phyloP scores from a whole-genome alignment of 352 stramenopile species.

The Phytophthora niederhauseri region DNA sequence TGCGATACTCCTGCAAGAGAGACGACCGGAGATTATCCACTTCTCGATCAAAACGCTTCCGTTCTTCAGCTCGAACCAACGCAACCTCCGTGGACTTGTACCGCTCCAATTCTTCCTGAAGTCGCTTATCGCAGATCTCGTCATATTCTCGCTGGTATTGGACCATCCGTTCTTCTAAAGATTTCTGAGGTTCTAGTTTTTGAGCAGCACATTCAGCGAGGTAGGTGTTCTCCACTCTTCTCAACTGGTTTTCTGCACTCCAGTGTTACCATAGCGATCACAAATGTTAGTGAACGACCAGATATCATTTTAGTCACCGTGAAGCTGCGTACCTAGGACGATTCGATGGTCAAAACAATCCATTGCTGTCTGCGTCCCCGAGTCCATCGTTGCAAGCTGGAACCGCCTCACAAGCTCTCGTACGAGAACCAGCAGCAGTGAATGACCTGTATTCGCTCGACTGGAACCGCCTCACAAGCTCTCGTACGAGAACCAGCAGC shows the following conservation, averaged over 20 bases:
- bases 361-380: conserved; percentile 59
- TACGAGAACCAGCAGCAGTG: conserved; percentile 43
- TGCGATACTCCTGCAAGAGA: conserved; percentile 55
- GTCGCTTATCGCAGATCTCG: conserved; percentile 51
- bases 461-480: conserved; percentile 41
- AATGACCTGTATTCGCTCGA: too few relatives aligned
- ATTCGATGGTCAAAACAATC: conserved; percentile 74
- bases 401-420: conserved; percentile 43
- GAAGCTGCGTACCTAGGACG: conserved; percentile 38
- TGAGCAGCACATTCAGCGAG: conserved; percentile 47
- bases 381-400: conserved; percentile 47
- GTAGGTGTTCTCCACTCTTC: conserved; percentile 67
- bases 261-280: background rate
- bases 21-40: conserved; percentile 47
- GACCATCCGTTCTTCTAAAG: conserved; percentile 66
- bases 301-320: background rate
- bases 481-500: conserved; percentile 43
- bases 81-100: conserved; percentile 62
- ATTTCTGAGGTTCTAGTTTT: conserved; percentile 42
- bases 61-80: conserved; percentile 65
- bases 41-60: conserved; percentile 57
- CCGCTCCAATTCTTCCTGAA: conserved; percentile 60
- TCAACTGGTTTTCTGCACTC: conserved; percentile 64
- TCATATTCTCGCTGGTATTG: conserved; percentile 77
- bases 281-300: background rate